Base-by-base conservation (phyloP, 2,329 filamentous ascomycete genomes). In the Trichoderma arundinaceum region DNA sequence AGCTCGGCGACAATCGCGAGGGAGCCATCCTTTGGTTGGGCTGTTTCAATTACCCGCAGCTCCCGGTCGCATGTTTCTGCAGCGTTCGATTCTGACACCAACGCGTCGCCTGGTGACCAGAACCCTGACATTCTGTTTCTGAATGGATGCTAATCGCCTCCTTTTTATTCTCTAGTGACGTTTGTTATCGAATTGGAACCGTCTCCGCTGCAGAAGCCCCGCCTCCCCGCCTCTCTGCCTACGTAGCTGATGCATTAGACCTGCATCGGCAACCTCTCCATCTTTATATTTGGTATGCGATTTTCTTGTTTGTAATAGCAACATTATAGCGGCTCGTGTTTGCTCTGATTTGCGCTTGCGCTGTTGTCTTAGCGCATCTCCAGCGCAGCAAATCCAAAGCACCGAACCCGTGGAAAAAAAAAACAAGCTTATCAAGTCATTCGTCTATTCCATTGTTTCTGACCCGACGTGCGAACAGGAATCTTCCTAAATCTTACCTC, bases 221-320 rank as follows among this genome's bases (percentile, higher is more conserved):
- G 44, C 53, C 57, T 62, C 57, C 64, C 56, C 64, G 57, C 64
- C 44, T 53, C 51, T 48, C 35, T 59, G 53, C 35, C 59, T 56
- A 64, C 65, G 59, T 66, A 58, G 52, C 41, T 54, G 65, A 22
- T 63, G 52, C 65, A 66, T 57, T 58, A 63, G 59, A 57, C 59
- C 38, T 56, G 52, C 59, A 51, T 64, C 46, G 38, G 60, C 59
- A 66, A 43, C 33, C 17, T 57, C 38, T 57, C 39, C 48, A 63
- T 44, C 28, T 53, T 32, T 38, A 33, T 49, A n/a, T 22, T 41
- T 62, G 64, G 64, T 52, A 54, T 52, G 44, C 3, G 15, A 35
- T 44, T 19, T 35, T 43, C 19, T 32, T 8, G 12, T 51, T 43
- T 44, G 43, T 38, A n/a, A 12, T 35, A 2, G 22, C 35, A 52